These are phyloP conservation scores for Trichoderma lentiforme DNA, from an alignment of 2,329 filamentous ascomycete genomes.

Conservation along the genomic window DNA sequence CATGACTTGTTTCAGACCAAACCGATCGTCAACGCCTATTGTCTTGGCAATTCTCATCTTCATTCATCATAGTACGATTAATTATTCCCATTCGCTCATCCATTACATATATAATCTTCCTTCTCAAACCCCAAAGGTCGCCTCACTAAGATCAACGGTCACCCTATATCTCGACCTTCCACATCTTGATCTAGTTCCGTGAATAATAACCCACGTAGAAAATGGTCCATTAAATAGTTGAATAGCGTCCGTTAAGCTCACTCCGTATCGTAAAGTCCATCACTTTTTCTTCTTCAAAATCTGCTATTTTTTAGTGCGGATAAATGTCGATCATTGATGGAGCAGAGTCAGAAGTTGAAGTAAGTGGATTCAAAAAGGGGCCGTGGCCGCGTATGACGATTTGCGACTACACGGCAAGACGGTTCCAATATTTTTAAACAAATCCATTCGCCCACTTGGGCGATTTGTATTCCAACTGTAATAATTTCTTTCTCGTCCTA, in stretches of 20 bases:
- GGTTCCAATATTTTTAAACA: neutral
- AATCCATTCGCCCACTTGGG: neutral
- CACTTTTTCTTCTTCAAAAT: neutral
- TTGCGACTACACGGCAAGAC: neutral
- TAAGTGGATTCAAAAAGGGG: conserved; percentile 3
- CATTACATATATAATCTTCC: neutral
- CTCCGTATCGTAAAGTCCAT: no score
- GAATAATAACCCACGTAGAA: neutral
- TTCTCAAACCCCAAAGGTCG: neutral
- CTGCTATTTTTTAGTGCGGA: neutral
- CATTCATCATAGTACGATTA: neutral
- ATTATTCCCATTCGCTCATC: neutral
- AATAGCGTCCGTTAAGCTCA: neutral
- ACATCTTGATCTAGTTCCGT: neutral
- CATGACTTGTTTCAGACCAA: neutral
- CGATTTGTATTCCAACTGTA: neutral
- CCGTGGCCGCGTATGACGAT: neutral
- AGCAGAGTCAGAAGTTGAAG: neutral
- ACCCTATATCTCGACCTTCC: neutral
- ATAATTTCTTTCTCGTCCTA: neutral
- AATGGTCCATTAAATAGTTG: fast-evolving
- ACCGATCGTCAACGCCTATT: neutral
- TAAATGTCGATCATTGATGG: conserved; percentile 5
- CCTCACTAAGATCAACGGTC: neutral
- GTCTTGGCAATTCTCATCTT: neutral